Evolutionary conservation across 1,284 basidiomycete genomes (phyloP).

Genomic region (Papiliotrema laurentii): DNA sequence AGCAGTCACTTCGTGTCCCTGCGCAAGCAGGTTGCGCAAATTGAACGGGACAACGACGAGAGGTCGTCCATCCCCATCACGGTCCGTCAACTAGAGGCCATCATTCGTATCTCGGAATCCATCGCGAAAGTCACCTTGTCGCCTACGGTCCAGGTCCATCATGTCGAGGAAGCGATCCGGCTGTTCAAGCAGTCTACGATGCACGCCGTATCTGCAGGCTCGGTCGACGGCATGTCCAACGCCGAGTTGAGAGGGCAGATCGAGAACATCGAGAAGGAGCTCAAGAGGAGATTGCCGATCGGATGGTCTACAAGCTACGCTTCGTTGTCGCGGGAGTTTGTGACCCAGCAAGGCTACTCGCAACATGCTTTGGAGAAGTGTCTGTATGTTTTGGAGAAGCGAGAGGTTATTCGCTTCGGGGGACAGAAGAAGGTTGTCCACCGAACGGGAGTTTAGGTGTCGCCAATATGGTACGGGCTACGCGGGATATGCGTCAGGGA

Average conservation of each 20-base stretch:
- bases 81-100: slow-evolving; percentile 95
- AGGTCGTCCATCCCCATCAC: slow-evolving; percentile 98
- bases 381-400: slow-evolving; percentile 88
- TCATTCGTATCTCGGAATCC: slow-evolving; percentile 96
- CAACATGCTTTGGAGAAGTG: slow-evolving; percentile 90
- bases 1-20: slow-evolving; percentile 94
- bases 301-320: slow-evolving; percentile 97
- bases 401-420: slow-evolving; percentile 88
- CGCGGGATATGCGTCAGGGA: too few relatives aligned
- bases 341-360: slow-evolving; percentile 83
- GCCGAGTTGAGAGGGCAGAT: slow-evolving; percentile 94
- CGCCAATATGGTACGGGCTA: too few relatives aligned
- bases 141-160: slow-evolving; percentile 80
- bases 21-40: slow-evolving; percentile 90
- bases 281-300: slow-evolving; percentile 81
- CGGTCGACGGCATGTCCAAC: slow-evolving; percentile 84
- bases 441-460: slow-evolving; percentile 37
- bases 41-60: slow-evolving; percentile 96
- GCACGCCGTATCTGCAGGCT: slow-evolving; percentile 91
- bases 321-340: slow-evolving; percentile 91
- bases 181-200: slow-evolving; percentile 99
- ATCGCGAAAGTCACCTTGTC: slow-evolving; percentile 91
- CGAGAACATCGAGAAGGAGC: slow-evolving; percentile 83
- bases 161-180: slow-evolving; percentile 97
- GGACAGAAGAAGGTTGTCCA: slow-evolving; percentile 56